A percentile compares a stretch with the other conserved stretches of the same genome.
phyloP scores from a whole-genome alignment of 495 filamentous ascomycete species.

The Aspergillus leporis region DNA sequence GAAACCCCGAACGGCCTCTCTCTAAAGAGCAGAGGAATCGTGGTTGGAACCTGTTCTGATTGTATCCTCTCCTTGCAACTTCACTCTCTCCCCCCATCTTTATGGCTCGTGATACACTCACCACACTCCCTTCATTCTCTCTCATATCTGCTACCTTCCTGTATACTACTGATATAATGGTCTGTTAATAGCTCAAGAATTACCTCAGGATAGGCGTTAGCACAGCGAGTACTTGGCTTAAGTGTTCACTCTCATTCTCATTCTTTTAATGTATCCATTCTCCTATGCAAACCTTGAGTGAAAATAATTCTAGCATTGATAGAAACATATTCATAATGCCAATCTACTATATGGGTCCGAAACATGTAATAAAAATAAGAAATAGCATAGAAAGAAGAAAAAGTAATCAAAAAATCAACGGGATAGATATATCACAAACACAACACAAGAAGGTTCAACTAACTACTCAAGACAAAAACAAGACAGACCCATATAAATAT shows the following conservation, averaged over 20 bases:
- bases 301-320: background rate
- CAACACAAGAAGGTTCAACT: background rate
- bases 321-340: background rate
- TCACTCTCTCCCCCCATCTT: slow-evolving; percentile 2
- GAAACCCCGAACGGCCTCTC: slow-evolving; percentile 30
- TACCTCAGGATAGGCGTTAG: slow-evolving; percentile 13
- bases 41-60: slow-evolving; percentile 46
- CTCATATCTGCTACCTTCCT: slow-evolving; percentile 8
- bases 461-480: background rate
- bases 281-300: background rate
- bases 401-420: background rate
- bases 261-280: background rate
- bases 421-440: too few species aligned
- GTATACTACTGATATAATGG: slow-evolving; percentile 6
- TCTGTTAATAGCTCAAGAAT: slow-evolving; percentile 13
- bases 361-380: background rate
- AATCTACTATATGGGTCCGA: background rate
- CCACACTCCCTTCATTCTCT: slow-evolving; percentile 9
- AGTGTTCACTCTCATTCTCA: background rate
- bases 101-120: slow-evolving; percentile 1
- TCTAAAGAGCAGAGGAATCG: slow-evolving; percentile 32
- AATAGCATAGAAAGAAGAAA: too few species aligned
- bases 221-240: slow-evolving; percentile 10
- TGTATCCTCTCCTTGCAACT: slow-evolving; percentile 11
- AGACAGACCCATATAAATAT: background rate